Evolutionary conservation across 257 asterid genomes (phyloP).

Genomic region (Prunella vulgaris): DNA sequence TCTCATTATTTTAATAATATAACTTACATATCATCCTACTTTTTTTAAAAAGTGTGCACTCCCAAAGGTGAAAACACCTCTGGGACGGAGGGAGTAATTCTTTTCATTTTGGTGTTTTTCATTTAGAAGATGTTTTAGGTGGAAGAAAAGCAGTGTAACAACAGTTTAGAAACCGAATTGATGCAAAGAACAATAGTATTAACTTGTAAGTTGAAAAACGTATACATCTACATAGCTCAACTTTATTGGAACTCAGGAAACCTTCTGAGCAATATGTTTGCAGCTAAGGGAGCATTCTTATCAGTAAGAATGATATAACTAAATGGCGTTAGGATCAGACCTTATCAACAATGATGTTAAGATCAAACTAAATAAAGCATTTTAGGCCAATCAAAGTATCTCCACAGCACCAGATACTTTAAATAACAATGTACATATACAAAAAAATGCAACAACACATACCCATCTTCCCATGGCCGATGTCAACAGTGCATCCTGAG

Average conservation of each 20-base stretch:
- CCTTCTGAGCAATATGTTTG: not conserved
- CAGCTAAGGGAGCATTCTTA: not conserved
- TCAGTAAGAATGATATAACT: slow-evolving; percentile 2
- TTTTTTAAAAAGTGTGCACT: too few species aligned
- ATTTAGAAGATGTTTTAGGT: not conserved
- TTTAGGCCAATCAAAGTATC: slow-evolving; percentile 8
- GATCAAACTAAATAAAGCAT: not conserved
- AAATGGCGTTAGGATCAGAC: not conserved
- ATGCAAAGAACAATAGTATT: not conserved
- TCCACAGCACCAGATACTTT: slow-evolving; percentile 1
- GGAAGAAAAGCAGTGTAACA: not conserved
- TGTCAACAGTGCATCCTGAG: slow-evolving; percentile 89
- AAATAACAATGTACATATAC: slow-evolving; percentile 1
- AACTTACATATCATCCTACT: too few species aligned
- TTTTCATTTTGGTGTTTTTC: not conserved
- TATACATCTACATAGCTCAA: not conserved
- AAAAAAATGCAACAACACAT: slow-evolving; percentile 13
- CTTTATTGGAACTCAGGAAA: not conserved
- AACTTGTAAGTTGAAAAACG: too few species aligned
- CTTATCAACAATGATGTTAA: not conserved
- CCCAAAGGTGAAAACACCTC: too few species aligned
- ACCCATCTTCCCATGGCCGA: slow-evolving; percentile 94
- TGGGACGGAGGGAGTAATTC: too few species aligned
- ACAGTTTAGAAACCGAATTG: not conserved
- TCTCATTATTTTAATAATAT: too few species aligned